These are phyloP conservation scores for Madurella fahalii DNA, from an alignment of 2,329 filamentous ascomycete genomes.

Conservation along the genomic window DNA sequence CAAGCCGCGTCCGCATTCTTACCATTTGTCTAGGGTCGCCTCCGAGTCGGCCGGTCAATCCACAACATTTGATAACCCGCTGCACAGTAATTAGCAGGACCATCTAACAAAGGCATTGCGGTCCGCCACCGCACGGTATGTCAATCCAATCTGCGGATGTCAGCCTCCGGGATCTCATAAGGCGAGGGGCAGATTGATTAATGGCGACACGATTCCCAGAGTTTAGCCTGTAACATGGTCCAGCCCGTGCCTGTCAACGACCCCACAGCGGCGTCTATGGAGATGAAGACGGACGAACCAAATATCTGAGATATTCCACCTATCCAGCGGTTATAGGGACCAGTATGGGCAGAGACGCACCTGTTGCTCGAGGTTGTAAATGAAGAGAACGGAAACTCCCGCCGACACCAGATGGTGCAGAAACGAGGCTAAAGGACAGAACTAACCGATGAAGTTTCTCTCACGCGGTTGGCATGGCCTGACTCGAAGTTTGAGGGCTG, in stretches of 20 bases:
- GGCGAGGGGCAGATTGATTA: conserved; percentile 12
- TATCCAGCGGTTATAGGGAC: background rate
- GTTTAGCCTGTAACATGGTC: conserved; percentile 19
- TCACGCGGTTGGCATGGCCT: too few species aligned
- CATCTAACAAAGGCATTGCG: conserved; percentile 13
- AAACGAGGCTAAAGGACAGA: too few species aligned
- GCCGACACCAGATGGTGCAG: too few species aligned
- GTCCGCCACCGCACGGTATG: conserved; percentile 11
- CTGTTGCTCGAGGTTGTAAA: too few species aligned
- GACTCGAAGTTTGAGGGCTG: too few species aligned
- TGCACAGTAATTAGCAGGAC: conserved; percentile 1
- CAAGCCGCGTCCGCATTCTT: background rate
- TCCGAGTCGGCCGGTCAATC: background rate
- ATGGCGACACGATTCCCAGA: conserved; percentile 1
- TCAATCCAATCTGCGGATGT: conserved; percentile 18
- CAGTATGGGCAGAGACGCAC: too few species aligned
- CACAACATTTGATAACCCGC: background rate
- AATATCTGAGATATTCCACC: background rate
- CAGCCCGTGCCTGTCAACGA: background rate
- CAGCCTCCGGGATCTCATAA: conserved; percentile 18
- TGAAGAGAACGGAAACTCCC: too few species aligned
- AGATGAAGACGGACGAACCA: background rate
- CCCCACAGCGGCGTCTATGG: background rate
- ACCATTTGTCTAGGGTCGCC: background rate
- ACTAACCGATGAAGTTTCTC: too few species aligned